Evolutionary conservation across 1,284 basidiomycete genomes (phyloP).

Genomic region (Ustilago crameri): DNA sequence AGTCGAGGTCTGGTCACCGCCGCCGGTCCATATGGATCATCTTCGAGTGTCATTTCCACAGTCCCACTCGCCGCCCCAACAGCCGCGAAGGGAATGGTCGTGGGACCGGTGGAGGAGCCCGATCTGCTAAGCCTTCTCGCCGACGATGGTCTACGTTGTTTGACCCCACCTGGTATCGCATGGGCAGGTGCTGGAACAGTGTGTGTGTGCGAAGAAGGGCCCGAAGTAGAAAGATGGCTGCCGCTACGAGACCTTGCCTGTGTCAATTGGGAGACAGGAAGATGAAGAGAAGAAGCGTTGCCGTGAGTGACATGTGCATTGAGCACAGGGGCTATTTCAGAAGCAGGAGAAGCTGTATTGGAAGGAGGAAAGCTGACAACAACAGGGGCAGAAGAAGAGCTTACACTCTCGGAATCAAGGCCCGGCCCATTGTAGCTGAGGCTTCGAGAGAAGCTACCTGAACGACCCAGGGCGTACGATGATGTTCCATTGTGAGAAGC

Average conservation of each 20-base stretch:
- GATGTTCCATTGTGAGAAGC: background rate
- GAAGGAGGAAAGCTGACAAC: slow-evolving; percentile 49
- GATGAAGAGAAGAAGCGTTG: slow-evolving; percentile 7
- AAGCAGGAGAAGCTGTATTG: slow-evolving; percentile 7
- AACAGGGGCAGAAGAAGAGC: slow-evolving; percentile 29
- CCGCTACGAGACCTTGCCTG: slow-evolving; percentile 29
- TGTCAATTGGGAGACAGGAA: background rate
- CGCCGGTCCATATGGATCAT: slow-evolving; percentile 47
- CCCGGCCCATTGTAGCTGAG: slow-evolving; percentile 40
- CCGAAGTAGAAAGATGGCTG: slow-evolving; percentile 8
- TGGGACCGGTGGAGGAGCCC: slow-evolving; percentile 45
- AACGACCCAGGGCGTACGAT: slow-evolving; percentile 21
- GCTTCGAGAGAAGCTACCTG: slow-evolving; percentile 51
- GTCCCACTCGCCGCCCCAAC: slow-evolving; percentile 5
- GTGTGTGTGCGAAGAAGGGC: slow-evolving; percentile 6
- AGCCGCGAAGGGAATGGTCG: slow-evolving; percentile 34
- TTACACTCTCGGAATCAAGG: slow-evolving; percentile 39
- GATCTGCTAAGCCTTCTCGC: slow-evolving; percentile 37
- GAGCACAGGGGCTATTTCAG: slow-evolving; percentile 10
- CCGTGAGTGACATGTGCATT: slow-evolving; percentile 13
- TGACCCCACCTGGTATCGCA: slow-evolving; percentile 12
- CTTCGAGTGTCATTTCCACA: slow-evolving; percentile 10
- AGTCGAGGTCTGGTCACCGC: slow-evolving; percentile 51
- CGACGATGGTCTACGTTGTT: slow-evolving; percentile 37
- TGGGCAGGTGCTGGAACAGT: slow-evolving; percentile 14